A percentile compares a stretch with the other conserved stretches of the same genome.
These are phyloP conservation scores for Stentor roeselii DNA, from an alignment of 73 alveolate species.

Conservation along the genomic window DNA sequence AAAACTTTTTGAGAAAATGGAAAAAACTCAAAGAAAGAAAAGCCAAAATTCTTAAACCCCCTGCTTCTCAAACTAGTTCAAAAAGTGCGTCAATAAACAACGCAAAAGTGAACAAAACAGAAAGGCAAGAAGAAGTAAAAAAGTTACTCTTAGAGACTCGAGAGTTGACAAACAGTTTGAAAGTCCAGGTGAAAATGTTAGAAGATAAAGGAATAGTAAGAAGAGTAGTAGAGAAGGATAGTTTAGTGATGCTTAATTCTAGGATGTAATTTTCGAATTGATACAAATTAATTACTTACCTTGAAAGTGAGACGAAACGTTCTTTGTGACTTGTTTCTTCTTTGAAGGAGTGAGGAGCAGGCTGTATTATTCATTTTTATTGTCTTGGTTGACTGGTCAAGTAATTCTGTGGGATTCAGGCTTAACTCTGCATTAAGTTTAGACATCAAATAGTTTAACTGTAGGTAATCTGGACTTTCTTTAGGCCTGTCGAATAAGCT, in stretches of 20 bases:
- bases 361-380: not conserved
- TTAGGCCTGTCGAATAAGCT: not conserved
- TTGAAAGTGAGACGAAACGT: no score
- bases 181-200: slow-evolving; percentile 57
- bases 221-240: not conserved
- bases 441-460: not conserved
- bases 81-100: slow-evolving; percentile 3
- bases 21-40: slow-evolving; percentile 53
- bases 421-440: not conserved
- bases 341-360: not conserved
- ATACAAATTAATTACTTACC: no score
- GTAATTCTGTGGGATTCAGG: not conserved
- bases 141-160: slow-evolving; percentile 56
- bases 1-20: slow-evolving; percentile 62
- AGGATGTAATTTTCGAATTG: no score
- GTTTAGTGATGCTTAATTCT: not conserved
- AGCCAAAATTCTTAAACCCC: slow-evolving; percentile 39
- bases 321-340: not conserved
- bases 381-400: not conserved
- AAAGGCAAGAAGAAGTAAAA: slow-evolving; percentile 65
- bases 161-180: slow-evolving; percentile 60
- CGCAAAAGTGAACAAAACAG: slow-evolving; percentile 45
- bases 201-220: slow-evolving; percentile 63
- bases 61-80: not conserved
- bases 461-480: not conserved